Conservation (phyloP, 345 rosid genomes). For the Hibiscus tridactylites region DNA sequence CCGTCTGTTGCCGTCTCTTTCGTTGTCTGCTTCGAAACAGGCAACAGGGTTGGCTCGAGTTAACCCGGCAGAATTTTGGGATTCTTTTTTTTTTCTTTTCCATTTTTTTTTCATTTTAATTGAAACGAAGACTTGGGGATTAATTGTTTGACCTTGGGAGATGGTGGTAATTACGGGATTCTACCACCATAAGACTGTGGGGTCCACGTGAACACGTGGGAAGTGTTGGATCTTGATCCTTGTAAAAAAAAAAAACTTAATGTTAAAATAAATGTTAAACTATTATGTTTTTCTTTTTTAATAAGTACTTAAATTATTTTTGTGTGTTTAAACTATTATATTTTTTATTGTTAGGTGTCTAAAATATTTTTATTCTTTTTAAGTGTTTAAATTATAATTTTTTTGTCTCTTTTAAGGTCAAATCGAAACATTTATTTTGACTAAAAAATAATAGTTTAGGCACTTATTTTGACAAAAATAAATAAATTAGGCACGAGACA, state of each 20-base stretch:
- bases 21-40: slow-evolving; percentile 57
- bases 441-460: too few species aligned
- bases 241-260: background rate
- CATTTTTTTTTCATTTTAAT: background rate
- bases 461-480: too few species aligned
- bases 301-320: too few species aligned
- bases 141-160: slow-evolving; percentile 12
- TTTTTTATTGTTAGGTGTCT: too few species aligned
- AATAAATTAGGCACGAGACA: too few species aligned
- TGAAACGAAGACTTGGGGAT: background rate
- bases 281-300: too few species aligned
- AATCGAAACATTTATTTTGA: too few species aligned
- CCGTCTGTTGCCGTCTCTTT: slow-evolving; percentile 33
- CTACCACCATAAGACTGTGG: slow-evolving; percentile 25
- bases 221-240: slow-evolving; percentile 11
- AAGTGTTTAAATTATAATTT: too few species aligned
- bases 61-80: slow-evolving; percentile 46
- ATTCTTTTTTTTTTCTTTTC: background rate
- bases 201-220: slow-evolving; percentile 20
- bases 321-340: too few species aligned
- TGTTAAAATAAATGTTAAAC: too few species aligned
- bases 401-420: too few species aligned
- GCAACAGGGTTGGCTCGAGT: slow-evolving; percentile 52
- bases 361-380: too few species aligned
- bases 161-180: background rate